Conservation (phyloP, 2,329 filamentous ascomycete species). For the Cephalotrichum gorgonifer region DNA sequence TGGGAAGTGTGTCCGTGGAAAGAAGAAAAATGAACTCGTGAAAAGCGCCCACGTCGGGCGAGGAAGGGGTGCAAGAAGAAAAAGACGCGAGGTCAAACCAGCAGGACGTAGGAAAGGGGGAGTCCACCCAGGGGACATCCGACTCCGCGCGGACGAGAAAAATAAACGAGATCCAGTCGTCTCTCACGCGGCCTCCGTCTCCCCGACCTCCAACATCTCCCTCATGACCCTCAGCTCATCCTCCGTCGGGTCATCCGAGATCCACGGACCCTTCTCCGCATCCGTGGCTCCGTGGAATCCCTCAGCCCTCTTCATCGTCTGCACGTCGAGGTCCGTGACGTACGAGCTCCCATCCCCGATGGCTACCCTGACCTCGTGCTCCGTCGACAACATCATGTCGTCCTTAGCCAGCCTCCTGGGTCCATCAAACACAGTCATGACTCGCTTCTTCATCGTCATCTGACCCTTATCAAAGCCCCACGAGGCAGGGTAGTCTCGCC, state of each 20-base stretch:
- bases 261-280: conserved; percentile 80
- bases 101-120: too few species aligned
- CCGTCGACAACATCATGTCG: conserved; percentile 95
- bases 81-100: too few species aligned
- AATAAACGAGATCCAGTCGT: not conserved
- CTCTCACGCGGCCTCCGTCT: conserved; percentile 7
- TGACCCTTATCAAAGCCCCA: conserved; percentile 90
- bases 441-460: conserved; percentile 98
- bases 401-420: conserved; percentile 85
- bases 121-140: too few species aligned
- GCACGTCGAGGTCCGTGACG: conserved; percentile 85
- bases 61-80: too few species aligned
- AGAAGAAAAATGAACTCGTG: too few species aligned
- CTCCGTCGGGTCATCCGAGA: conserved; percentile 59
- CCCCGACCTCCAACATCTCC: conserved; percentile 30
- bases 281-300: conserved; percentile 70
- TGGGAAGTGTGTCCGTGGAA: too few species aligned
- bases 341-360: conserved; percentile 68
- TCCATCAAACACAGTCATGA: conserved; percentile 87
- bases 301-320: conserved; percentile 80
- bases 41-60: too few species aligned
- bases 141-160: not conserved
- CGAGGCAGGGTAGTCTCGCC: conserved; percentile 83
- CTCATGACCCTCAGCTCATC: conserved; percentile 53
- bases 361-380: conserved; percentile 84